A percentile compares a stretch with the other conserved stretches of the same genome.
These are phyloP conservation scores for Lipomyces spencermartinsiae DNA, from an alignment of 805 yeast genomes.

Conservation along the genomic window DNA sequence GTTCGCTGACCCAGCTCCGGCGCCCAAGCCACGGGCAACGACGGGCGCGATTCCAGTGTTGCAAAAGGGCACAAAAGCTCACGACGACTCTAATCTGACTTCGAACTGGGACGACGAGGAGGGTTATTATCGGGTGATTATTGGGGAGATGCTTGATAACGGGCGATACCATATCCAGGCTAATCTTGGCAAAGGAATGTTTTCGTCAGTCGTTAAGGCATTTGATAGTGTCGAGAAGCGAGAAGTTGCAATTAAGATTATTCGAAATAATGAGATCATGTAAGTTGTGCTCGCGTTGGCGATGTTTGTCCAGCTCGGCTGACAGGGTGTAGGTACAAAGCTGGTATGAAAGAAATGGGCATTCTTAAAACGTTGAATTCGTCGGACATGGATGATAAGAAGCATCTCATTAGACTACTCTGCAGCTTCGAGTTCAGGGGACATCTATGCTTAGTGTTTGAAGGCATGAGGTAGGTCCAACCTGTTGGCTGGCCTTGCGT, in stretches of 20 bases:
- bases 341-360: slow-evolving; percentile 80
- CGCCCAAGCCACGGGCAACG: slow-evolving; percentile 8
- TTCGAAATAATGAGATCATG: slow-evolving; percentile 73
- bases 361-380: slow-evolving; percentile 72
- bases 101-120: slow-evolving; percentile 48
- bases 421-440: slow-evolving; percentile 83
- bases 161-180: slow-evolving; percentile 42
- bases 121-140: slow-evolving; percentile 46
- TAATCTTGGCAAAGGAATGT: slow-evolving; percentile 47
- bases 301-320: not conserved
- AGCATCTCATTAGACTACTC: slow-evolving; percentile 68
- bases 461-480: slow-evolving; percentile 55
- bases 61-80: slow-evolving; percentile 15
- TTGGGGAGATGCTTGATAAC: slow-evolving; percentile 46
- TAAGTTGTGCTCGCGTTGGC: not conserved
- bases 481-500: not conserved
- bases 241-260: slow-evolving; percentile 60
- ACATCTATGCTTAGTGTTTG: slow-evolving; percentile 87
- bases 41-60: slow-evolving; percentile 19
- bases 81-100: slow-evolving; percentile 37
- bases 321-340: slow-evolving; percentile 47
- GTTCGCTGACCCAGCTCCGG: slow-evolving; percentile 28
- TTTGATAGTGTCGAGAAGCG: slow-evolving; percentile 36
- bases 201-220: slow-evolving; percentile 47
- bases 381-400: slow-evolving; percentile 64